These are phyloP conservation scores for Cytospora chrysosperma DNA, from an alignment of 2,329 filamentous ascomycete species.

Conservation along the genomic window DNA sequence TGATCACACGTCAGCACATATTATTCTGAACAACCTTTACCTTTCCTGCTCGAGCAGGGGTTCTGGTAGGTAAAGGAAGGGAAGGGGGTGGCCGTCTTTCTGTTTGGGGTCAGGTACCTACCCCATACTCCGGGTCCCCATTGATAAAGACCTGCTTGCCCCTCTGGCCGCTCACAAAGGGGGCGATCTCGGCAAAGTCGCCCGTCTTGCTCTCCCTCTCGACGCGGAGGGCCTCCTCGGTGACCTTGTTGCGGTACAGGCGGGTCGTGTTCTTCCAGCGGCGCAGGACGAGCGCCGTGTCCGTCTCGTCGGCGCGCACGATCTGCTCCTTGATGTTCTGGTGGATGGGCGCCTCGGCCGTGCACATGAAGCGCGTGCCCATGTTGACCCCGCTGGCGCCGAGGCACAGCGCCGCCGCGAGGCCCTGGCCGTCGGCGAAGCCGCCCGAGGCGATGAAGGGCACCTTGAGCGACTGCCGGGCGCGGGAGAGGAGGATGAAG, in stretches of 20 bases:
- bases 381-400: conserved; percentile 97
- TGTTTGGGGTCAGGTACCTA: no score
- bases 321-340: conserved; percentile 92
- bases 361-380: conserved; percentile 98
- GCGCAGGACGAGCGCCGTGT: conserved; percentile 83
- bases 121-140: conserved; percentile 86
- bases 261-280: conserved; percentile 92
- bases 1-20: conserved; percentile 35
- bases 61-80: no score
- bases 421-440: conserved; percentile 89
- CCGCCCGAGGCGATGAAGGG: conserved; percentile 96
- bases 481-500: conserved; percentile 81
- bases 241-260: conserved; percentile 87
- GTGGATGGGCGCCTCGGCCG: conserved; percentile 89
- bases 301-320: conserved; percentile 81
- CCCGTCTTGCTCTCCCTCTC: conserved; percentile 80
- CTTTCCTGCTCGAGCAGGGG: no score
- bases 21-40: background rate
- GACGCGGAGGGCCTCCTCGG: conserved; percentile 74
- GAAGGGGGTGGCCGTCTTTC: no score
- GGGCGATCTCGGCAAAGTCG: conserved; percentile 86
- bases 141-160: conserved; percentile 90
- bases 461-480: conserved; percentile 77
- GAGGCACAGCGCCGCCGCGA: conserved; percentile 85
- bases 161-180: conserved; percentile 84